Evolutionary conservation across 2,329 filamentous ascomycete species (phyloP), one percentile per base, ranked within the genome.

Genomic region (Coniochaeta sp.): DNA sequence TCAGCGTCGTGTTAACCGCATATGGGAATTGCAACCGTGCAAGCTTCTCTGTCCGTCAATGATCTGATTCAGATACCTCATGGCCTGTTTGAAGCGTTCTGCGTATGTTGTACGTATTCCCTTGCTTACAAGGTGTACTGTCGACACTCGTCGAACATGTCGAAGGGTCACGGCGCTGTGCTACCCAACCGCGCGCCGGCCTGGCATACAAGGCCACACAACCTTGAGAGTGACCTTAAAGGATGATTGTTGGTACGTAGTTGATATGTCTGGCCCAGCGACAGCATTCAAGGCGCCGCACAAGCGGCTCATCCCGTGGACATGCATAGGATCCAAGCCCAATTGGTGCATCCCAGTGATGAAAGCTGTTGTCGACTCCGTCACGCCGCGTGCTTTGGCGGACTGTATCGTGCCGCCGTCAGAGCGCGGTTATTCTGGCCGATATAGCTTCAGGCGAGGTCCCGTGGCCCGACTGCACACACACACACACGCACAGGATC

Each of bases 291-390:
- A 58, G 38, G 62, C 62, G 60, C 59, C 62, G 65, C 58, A 61
- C 64, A 50, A 62, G 56, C 66, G 66, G 65, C 60, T 64, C 62
- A 58, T 66, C 66, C 65, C 65, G 66, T 62, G 26, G 16, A 58
- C 52, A 52, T 57, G 54, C 59, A 61, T 57, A 19, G 38, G 38
- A 40, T 9, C 19, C 40, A 44, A 44, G 17, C n/a, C 40, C 38
- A n/a, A 52, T n/a, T 52, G 22, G 26, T 14, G 17, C 47, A 52
- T 30, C 30, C 26, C 26, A 30, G 47, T 16, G 47, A 24, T 52
- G 47, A 52, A 5, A 24, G 3, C 47, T 26, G 24, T 28, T 28
- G 42, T 32, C 30, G 30, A 32, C 10, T 5, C 10, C 10, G 30
- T 32, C 30, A 32, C 5, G 30, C 30, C 10, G n/a, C n/a, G 42